phyloP scores from a whole-genome alignment of 257 asterid species.

The Nicotiana benthamiana region DNA sequence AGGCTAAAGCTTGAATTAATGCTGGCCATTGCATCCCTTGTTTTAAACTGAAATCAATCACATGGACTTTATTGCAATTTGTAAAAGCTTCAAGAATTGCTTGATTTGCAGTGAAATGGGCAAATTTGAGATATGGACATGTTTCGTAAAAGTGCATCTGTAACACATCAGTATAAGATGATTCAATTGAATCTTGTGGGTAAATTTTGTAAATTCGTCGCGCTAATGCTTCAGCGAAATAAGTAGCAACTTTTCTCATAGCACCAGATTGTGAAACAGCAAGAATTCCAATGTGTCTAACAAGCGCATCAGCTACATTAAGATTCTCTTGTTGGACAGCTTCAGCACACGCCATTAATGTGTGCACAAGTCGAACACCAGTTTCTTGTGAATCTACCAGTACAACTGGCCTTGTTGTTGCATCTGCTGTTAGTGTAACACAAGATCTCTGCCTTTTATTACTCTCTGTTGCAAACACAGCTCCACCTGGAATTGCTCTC shows the following conservation, averaged over 20 bases:
- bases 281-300: constrained; percentile 49
- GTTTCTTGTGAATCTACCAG: constrained; percentile 75
- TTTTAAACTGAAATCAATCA: constrained; percentile 59
- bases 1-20: constrained; percentile 63
- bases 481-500: constrained; percentile 76
- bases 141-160: constrained; percentile 85
- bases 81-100: constrained; percentile 71
- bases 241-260: constrained; percentile 78
- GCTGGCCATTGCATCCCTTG: constrained; percentile 95
- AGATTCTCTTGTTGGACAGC: constrained; percentile 55
- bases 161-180: constrained; percentile 48
- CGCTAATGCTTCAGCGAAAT: constrained; percentile 64
- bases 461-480: constrained; percentile 22
- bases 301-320: constrained; percentile 55
- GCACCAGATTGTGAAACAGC: constrained; percentile 76
- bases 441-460: constrained; percentile 39
- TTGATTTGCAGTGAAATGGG: constrained; percentile 78
- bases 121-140: constrained; percentile 67
- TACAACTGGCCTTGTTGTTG: constrained; percentile 36
- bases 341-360: constrained; percentile 73
- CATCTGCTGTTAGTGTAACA: not conserved
- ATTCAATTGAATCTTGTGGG: constrained; percentile 45
- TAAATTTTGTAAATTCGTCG: constrained; percentile 54
- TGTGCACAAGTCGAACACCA: constrained; percentile 69
- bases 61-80: constrained; percentile 49